Conservation (phyloP, 305 asterid species). For the Fraxinus angustifolia region DNA sequence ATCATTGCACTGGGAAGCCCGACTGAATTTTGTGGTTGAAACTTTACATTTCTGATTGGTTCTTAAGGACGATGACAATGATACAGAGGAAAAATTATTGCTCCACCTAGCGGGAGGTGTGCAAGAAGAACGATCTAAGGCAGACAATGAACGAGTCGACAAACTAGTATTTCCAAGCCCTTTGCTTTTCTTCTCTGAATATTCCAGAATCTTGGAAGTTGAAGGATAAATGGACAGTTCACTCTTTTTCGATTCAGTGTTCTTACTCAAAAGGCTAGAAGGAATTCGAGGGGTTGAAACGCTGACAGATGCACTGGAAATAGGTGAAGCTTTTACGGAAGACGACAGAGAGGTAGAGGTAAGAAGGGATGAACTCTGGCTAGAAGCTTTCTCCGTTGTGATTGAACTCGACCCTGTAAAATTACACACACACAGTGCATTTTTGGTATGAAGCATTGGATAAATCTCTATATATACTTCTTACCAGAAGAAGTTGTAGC, state of each 20-base stretch:
- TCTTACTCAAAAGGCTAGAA: slow-evolving; percentile 21
- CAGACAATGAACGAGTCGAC: slow-evolving; percentile 15
- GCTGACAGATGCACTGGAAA: not conserved
- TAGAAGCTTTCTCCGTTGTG: slow-evolving; percentile 22
- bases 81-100: not conserved
- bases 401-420: slow-evolving; percentile 29
- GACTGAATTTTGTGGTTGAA: not conserved
- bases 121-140: not conserved
- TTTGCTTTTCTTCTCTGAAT: slow-evolving; percentile 19
- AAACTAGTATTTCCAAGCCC: slow-evolving; percentile 13
- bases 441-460: not conserved
- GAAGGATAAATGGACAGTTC: slow-evolving; percentile 27
- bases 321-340: not conserved
- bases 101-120: slow-evolving; percentile 7
- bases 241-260: slow-evolving; percentile 22
- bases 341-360: slow-evolving; percentile 16
- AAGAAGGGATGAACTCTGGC: slow-evolving; percentile 6
- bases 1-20: not conserved
- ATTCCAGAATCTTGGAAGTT: slow-evolving; percentile 26
- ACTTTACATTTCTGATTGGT: slow-evolving; percentile 22
- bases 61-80: slow-evolving; percentile 17
- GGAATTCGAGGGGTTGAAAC: slow-evolving; percentile 23
- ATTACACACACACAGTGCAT: not conserved
- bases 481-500: slow-evolving; percentile 30
- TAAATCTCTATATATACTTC: not conserved